Evolutionary conservation across 1,139 yeast genomes (phyloP).

Genomic region (Candida mesenterica): DNA sequence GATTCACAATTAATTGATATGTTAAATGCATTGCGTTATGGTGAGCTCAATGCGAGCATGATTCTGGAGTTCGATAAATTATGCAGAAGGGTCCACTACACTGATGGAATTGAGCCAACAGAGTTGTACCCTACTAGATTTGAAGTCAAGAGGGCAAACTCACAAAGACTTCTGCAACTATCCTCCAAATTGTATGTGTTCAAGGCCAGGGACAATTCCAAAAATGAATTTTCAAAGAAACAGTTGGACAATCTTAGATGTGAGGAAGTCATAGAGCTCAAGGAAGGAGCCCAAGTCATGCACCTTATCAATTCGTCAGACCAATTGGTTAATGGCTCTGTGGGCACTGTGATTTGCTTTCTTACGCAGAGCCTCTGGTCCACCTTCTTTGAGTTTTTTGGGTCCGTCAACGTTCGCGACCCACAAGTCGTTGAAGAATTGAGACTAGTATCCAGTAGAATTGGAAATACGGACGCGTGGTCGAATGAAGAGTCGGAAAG

Average conservation of each 20-base stretch:
- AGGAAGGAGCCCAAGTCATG: slow-evolving; percentile 65
- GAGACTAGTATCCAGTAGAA: slow-evolving; percentile 24
- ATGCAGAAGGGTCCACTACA: slow-evolving; percentile 53
- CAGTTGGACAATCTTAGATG: slow-evolving; percentile 48
- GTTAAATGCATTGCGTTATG: slow-evolving; percentile 72
- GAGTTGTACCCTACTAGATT: slow-evolving; percentile 72
- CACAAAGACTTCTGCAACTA: slow-evolving; percentile 42
- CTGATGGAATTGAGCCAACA: slow-evolving; percentile 79
- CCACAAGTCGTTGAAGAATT: slow-evolving; percentile 27
- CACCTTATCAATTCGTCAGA: slow-evolving; percentile 46
- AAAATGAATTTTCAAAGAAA: slow-evolving; percentile 20
- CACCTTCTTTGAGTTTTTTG: slow-evolving; percentile 27
- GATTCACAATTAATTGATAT: slow-evolving; percentile 66
- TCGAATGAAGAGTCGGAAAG: slow-evolving; percentile 45
- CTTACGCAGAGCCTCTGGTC: slow-evolving; percentile 35
- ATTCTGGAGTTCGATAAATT: slow-evolving; percentile 46
- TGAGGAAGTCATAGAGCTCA: slow-evolving; percentile 42
- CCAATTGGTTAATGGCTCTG: slow-evolving; percentile 53
- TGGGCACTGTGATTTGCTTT: slow-evolving; percentile 65
- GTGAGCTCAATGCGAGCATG: slow-evolving; percentile 50
- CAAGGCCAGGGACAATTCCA: slow-evolving; percentile 48
- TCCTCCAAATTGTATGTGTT: slow-evolving; percentile 36
- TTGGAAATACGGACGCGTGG: slow-evolving; percentile 25
- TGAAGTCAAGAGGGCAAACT: slow-evolving; percentile 74
- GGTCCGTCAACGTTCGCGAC: slow-evolving; percentile 21